These are phyloP conservation scores for Tetrapisispora taiwanensis DNA, from an alignment of 805 yeast species.

Conservation along the genomic window DNA sequence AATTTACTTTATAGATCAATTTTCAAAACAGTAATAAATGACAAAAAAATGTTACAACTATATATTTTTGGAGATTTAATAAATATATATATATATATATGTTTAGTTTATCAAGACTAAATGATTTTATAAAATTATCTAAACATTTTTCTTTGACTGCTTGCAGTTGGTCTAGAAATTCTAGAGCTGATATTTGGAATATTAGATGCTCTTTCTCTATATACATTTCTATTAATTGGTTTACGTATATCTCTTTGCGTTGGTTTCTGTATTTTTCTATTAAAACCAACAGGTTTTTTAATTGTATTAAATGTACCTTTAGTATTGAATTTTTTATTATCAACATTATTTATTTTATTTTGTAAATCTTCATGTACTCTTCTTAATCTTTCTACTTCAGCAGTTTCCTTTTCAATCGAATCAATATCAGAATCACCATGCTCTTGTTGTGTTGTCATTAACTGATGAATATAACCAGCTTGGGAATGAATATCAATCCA, in stretches of 20 bases:
- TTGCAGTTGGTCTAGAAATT: conserved; percentile 18
- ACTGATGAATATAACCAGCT: conserved; percentile 42
- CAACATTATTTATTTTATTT: conserved; percentile 3
- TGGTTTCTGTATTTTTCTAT: not conserved
- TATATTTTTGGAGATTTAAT: too few relatives aligned
- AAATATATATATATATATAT: too few relatives aligned
- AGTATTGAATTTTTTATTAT: not conserved
- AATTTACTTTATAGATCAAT: not conserved
- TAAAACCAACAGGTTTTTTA: not conserved
- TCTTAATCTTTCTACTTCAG: conserved; percentile 15
- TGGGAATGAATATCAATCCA: conserved; percentile 58
- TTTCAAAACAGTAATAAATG: too few relatives aligned
- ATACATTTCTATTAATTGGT: conserved; percentile 1
- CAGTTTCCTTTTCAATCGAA: conserved; percentile 9
- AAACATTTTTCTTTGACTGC: conserved; percentile 21
- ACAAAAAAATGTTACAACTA: too few relatives aligned
- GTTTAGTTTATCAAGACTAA: too few relatives aligned
- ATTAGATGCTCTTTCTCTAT: conserved; percentile 9
- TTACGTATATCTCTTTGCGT: not conserved
- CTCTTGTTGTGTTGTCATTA: conserved; percentile 31
- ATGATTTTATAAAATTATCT: too few relatives aligned
- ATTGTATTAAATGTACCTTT: not conserved
- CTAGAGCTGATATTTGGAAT: conserved; percentile 19
- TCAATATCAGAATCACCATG: conserved; percentile 13
- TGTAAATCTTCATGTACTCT: conserved; percentile 9